Percentiles rank a stretch among this genome's conserved stretches.
phyloP scores from a whole-genome alignment of 192 early-diverging fungal genomes.

The Lobosporangium transversale region DNA sequence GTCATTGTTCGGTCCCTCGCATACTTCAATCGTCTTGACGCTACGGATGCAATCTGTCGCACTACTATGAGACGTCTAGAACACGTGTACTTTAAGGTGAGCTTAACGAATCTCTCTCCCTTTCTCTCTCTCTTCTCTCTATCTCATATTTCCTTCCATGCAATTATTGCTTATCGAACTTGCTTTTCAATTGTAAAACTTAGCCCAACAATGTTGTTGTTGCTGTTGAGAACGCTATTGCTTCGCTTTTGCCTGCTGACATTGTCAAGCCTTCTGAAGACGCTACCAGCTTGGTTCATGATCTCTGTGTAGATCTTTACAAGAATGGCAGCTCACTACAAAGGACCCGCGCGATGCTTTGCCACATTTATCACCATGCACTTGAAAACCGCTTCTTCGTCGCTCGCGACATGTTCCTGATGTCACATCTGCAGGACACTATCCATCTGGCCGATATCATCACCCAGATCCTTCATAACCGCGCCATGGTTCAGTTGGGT shows the following conservation, averaged over 20 bases:
- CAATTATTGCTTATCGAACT: too few relatives aligned
- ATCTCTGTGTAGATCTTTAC: slow-evolving; percentile 90
- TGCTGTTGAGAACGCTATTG: slow-evolving; percentile 68
- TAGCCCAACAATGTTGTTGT: slow-evolving; percentile 89
- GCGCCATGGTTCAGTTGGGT: slow-evolving; percentile 96
- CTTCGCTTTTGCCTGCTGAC: slow-evolving; percentile 58
- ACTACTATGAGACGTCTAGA: slow-evolving; percentile 89
- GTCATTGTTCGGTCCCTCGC: slow-evolving; percentile 87
- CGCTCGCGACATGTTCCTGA: slow-evolving; percentile 95
- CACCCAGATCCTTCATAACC: slow-evolving; percentile 97
- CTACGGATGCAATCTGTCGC: slow-evolving; percentile 73
- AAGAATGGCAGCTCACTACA: slow-evolving; percentile 81
- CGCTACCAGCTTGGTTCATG: slow-evolving; percentile 75
- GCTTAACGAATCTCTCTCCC: neutral
- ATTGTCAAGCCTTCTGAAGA: slow-evolving; percentile 62
- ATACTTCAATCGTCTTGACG: slow-evolving; percentile 81
- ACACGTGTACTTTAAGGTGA: slow-evolving; percentile 95
- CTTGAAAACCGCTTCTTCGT: slow-evolving; percentile 94
- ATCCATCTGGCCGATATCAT: slow-evolving; percentile 87
- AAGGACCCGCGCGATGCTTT: slow-evolving; percentile 94
- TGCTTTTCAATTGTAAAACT: too few relatives aligned
- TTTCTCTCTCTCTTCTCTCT: neutral
- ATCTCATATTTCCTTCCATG: too few relatives aligned
- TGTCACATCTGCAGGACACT: slow-evolving; percentile 98
- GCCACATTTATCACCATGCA: slow-evolving; percentile 97